Evolutionary conservation across 78 protist genomes (phyloP).

Genomic region (Polysphondylium violaceum): DNA sequence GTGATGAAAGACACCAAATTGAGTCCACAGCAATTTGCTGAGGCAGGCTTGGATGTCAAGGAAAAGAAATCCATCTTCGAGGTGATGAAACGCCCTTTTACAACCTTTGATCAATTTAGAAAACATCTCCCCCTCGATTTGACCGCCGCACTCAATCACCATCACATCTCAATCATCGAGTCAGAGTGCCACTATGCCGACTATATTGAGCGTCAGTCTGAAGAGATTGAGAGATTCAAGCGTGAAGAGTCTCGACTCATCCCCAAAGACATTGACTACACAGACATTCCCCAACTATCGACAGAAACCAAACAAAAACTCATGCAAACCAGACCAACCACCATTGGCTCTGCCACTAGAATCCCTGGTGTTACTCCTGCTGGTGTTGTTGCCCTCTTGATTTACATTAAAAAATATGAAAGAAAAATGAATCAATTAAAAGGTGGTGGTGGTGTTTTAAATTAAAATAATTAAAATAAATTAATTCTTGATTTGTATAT

Average conservation of each 20-base stretch:
- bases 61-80: conserved; percentile 46
- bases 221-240: conserved; percentile 39
- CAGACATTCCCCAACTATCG: conserved; percentile 44
- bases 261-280: conserved; percentile 16
- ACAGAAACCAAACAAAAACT: conserved; percentile 69
- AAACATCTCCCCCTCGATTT: background rate
- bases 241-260: conserved; percentile 35
- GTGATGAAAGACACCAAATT: conserved; percentile 4
- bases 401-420: conserved; percentile 6
- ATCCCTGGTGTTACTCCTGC: conserved; percentile 79
- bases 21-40: background rate
- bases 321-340: conserved; percentile 41
- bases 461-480: too few relatives aligned
- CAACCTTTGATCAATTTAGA: background rate
- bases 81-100: conserved; percentile 37
- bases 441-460: too few relatives aligned
- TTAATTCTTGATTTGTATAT: too few relatives aligned
- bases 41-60: conserved; percentile 5
- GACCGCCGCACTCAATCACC: background rate
- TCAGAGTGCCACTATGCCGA: conserved; percentile 57
- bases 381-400: conserved; percentile 14
- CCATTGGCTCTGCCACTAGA: conserved; percentile 45
- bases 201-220: conserved; percentile 19
- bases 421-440: too few relatives aligned
- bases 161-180: conserved; percentile 43